Conservation (phyloP, 345 rosid genomes). For the Boechera divaricarpa region DNA sequence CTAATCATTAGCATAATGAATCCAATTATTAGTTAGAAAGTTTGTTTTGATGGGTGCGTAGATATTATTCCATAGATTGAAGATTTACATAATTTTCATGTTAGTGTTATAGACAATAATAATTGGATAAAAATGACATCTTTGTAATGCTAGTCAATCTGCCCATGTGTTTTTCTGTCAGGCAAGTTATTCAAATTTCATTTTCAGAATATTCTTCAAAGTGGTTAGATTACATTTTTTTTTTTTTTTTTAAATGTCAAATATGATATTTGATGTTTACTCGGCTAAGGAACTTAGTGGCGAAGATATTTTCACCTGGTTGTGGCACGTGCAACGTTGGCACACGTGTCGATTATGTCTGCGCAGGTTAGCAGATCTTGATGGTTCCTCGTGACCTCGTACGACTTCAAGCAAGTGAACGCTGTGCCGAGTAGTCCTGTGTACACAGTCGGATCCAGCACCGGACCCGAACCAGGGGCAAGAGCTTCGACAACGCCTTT, state of each 20-base stretch:
- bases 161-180: background rate
- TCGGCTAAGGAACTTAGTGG: conserved; percentile 1
- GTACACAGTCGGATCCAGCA: conserved; percentile 67
- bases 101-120: background rate
- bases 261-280: background rate
- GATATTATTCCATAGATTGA: background rate
- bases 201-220: background rate
- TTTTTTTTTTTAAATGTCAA: background rate
- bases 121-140: conserved; percentile 7
- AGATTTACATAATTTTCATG: conserved; percentile 12
- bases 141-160: background rate
- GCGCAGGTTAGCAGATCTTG: conserved; percentile 63
- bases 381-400: conserved; percentile 62
- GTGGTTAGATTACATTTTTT: background rate
- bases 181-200: background rate
- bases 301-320: conserved; percentile 56
- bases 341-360: conserved; percentile 71
- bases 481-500: conserved; percentile 28
- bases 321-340: conserved; percentile 50
- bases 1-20: conserved; percentile 42
- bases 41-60: background rate
- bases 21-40: conserved; percentile 5
- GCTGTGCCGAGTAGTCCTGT: conserved; percentile 86
- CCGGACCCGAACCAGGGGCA: conserved; percentile 31
- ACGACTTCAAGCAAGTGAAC: conserved; percentile 77